Percentiles rank a stretch among this genome's conserved stretches.
Evolutionary conservation across 2,329 filamentous ascomycete species (phyloP).

Genomic region (Helicocarpus griseus): DNA sequence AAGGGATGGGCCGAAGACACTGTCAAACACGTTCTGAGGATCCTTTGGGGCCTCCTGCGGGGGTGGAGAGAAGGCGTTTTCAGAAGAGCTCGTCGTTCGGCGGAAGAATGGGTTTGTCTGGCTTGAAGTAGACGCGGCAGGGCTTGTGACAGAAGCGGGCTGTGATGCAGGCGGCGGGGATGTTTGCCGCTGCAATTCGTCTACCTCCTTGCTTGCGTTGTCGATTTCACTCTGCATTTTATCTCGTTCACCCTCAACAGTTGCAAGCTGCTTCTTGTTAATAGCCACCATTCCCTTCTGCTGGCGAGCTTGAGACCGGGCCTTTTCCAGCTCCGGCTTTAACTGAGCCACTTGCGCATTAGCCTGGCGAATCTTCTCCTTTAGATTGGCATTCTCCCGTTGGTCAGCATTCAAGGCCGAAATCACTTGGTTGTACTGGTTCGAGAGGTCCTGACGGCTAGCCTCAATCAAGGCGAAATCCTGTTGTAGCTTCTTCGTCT

Average conservation of each 20-base stretch:
- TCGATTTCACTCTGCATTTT: slow-evolving; percentile 74
- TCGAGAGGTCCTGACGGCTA: slow-evolving; percentile 68
- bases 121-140: slow-evolving; percentile 52
- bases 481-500: slow-evolving; percentile 73
- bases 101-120: slow-evolving; percentile 93
- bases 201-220: slow-evolving; percentile 52
- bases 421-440: slow-evolving; percentile 67
- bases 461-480: slow-evolving; percentile 78
- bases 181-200: slow-evolving; percentile 45
- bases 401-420: slow-evolving; percentile 74
- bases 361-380: slow-evolving; percentile 74
- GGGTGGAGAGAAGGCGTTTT: slow-evolving; percentile 42
- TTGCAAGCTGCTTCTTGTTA: slow-evolving; percentile 94
- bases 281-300: slow-evolving; percentile 95
- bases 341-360: slow-evolving; percentile 76
- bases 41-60: slow-evolving; percentile 26
- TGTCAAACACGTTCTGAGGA: slow-evolving; percentile 67
- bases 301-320: slow-evolving; percentile 82
- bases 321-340: slow-evolving; percentile 85
- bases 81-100: slow-evolving; percentile 40
- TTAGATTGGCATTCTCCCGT: slow-evolving; percentile 74
- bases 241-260: slow-evolving; percentile 79
- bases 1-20: slow-evolving; percentile 69
- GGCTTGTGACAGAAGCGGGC: slow-evolving; percentile 51
- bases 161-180: slow-evolving; percentile 11